Evolutionary conservation across 345 rosid genomes (phyloP), one percentile per base, ranked within the genome.

Genomic region (Eutrema japonicum): DNA sequence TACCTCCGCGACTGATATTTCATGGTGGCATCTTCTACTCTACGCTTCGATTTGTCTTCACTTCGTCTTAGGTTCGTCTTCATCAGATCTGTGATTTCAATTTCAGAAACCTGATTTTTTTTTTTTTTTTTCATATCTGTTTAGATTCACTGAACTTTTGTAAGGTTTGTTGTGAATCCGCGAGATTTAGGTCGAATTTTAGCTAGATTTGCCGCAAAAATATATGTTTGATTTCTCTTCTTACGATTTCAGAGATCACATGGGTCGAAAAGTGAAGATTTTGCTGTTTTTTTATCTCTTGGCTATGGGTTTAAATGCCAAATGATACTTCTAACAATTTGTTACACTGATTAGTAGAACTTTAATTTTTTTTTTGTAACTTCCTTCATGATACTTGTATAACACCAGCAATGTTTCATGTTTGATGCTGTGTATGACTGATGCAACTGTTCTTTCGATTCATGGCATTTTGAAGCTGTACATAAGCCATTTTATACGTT

Each of bases 1-100:
- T 48, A 46, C 47, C 49, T 73, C 58, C 29, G 9, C 40, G 36
- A 49, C 27, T 64, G 30, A 35, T 55, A 71, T 65, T 59, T 58
- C 72, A 22, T 68, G 73, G 51, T 29, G 11, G 10, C 71, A 29
- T 57, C 76, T 73, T n/a, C 70, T 83, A 4, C 56, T 87, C 9
- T 57, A 80, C 64, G 78, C 82, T 58, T 80, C 80, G 10, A 50
- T 87, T 73, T 81, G 3, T 74, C 82, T 81, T 0, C 91, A 78
- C 52, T 78, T 82, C 75, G n/a, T 82, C 55, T 66, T 85, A 81
- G 96, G 96, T 87, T 77, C 58, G 74, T 72, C 57, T 70, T 13
- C 49, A 18, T 64, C 74, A 71, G 83, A 83, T 81, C 81, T 52
- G 47, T 70, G 6, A 35, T 8, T 71, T 70, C 0, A 1, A 10